phyloP scores from a whole-genome alignment of 371 early-diverging fungal genomes.

The Mortierella sp. region DNA sequence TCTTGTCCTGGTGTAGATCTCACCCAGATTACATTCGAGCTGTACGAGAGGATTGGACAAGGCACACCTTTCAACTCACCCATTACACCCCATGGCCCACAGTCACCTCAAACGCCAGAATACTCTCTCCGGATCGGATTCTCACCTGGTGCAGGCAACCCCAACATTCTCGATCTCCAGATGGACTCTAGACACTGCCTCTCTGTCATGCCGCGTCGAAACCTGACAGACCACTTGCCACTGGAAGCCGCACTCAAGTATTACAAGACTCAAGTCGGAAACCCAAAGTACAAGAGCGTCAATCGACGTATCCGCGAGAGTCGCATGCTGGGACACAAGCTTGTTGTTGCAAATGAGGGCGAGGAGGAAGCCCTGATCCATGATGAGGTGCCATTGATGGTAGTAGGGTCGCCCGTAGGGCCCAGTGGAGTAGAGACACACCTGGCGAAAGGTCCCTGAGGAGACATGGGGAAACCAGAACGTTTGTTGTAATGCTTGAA shows the following conservation, averaged over 20 bases:
- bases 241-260: conserved; percentile 60
- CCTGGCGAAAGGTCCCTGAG: conserved; percentile 1
- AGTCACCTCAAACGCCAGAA: conserved; percentile 63
- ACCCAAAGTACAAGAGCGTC: conserved; percentile 52
- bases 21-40: conserved; percentile 97
- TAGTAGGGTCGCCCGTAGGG: conserved; percentile 21
- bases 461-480: too few relatives aligned
- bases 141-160: conserved; percentile 91
- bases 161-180: conserved; percentile 89
- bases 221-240: conserved; percentile 63
- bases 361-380: conserved; percentile 27
- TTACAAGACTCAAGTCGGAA: conserved; percentile 52
- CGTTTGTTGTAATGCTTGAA: too few relatives aligned
- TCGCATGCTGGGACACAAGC: conserved; percentile 43
- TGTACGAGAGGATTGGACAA: conserved; percentile 87
- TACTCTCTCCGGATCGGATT: conserved; percentile 93
- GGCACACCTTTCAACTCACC: conserved; percentile 49
- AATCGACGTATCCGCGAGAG: conserved; percentile 50
- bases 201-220: conserved; percentile 75
- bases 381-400: conserved; percentile 47
- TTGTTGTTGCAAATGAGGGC: conserved; percentile 32
- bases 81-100: conserved; percentile 11
- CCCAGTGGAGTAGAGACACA: conserved; percentile 27
- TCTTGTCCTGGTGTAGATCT: conserved; percentile 62
- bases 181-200: conserved; percentile 91